These are phyloP conservation scores for Saprolegnia diclina DNA, from an alignment of 352 stramenopile species.

Conservation along the genomic window DNA sequence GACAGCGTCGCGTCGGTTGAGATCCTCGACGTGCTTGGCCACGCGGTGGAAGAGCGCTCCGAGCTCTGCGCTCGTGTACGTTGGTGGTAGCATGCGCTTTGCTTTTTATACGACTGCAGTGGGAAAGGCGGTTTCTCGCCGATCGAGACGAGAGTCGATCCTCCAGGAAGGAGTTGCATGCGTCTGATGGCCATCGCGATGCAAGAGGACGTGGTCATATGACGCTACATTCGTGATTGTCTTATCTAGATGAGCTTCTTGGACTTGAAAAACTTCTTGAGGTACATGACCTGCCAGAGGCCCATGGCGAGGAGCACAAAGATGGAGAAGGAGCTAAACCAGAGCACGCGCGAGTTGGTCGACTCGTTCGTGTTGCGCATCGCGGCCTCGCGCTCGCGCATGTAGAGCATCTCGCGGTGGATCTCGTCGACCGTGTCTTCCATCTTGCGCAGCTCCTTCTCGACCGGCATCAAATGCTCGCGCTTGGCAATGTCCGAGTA, in stretches of 20 bases:
- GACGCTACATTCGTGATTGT: neutral
- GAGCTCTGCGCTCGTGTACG: conserved; percentile 12
- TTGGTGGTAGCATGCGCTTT: neutral
- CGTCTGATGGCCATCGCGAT: too few species aligned
- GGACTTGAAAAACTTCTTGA: conserved; percentile 91
- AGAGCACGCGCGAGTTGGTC: conserved; percentile 84
- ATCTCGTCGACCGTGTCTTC: conserved; percentile 86
- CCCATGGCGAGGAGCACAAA: conserved; percentile 78
- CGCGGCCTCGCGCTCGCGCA: conserved; percentile 75
- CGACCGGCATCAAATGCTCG: conserved; percentile 84
- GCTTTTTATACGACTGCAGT: neutral
- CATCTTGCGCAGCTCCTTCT: conserved; percentile 87
- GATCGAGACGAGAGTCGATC: too few species aligned
- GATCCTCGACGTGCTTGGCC: conserved; percentile 34
- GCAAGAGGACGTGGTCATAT: neutral
- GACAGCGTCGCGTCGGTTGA: conserved; percentile 26
- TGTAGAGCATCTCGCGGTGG: conserved; percentile 87
- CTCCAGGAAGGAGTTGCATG: too few species aligned
- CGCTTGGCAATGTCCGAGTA: conserved; percentile 84
- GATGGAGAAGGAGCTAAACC: conserved; percentile 88
- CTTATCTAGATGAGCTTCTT: conserved; percentile 83
- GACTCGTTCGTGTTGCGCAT: conserved; percentile 89
- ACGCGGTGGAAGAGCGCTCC: conserved; percentile 31
- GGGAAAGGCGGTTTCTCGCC: too few species aligned
- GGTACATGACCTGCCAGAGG: conserved; percentile 83